Conservation (phyloP, 2,329 filamentous ascomycete species). For the Hypoxylon sp. region DNA sequence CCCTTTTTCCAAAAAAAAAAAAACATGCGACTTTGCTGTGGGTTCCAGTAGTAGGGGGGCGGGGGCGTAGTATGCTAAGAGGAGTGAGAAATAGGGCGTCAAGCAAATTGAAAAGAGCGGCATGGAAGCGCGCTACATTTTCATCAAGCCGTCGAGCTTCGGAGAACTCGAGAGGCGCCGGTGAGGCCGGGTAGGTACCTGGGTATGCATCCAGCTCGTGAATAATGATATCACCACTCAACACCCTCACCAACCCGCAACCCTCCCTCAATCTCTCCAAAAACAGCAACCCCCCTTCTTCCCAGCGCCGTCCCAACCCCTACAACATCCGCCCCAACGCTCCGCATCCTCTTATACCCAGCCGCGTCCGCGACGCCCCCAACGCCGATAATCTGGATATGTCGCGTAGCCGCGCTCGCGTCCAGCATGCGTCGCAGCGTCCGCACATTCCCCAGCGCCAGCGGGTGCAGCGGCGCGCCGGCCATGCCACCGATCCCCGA, state of each 20-base stretch:
- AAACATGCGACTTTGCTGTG: too few relatives aligned
- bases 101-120: conserved; percentile 87
- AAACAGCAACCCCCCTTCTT: conserved; percentile 67
- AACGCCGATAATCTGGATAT: conserved; percentile 73
- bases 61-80: too few relatives aligned
- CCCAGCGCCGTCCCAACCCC: conserved; percentile 76
- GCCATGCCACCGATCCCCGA: conserved; percentile 71
- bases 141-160: conserved; percentile 81
- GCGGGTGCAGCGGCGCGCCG: conserved; percentile 74
- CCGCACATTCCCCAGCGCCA: conserved; percentile 79
- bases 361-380: conserved; percentile 73
- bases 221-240: conserved; percentile 1
- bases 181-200: conserved; percentile 77
- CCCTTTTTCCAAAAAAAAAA: too few relatives aligned
- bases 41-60: too few relatives aligned
- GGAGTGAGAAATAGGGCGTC: conserved; percentile 65
- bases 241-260: conserved; percentile 28
- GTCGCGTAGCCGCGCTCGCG: conserved; percentile 53
- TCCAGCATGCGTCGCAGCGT: conserved; percentile 70
- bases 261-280: conserved; percentile 62
- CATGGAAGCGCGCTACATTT: conserved; percentile 81
- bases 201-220: too few relatives aligned
- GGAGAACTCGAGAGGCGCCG: conserved; percentile 78
- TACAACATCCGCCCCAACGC: conserved; percentile 71
- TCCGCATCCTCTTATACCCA: conserved; percentile 71